phyloP scores from a whole-genome alignment of 2,329 filamentous ascomycete genomes.

The Diaporthe citri region DNA sequence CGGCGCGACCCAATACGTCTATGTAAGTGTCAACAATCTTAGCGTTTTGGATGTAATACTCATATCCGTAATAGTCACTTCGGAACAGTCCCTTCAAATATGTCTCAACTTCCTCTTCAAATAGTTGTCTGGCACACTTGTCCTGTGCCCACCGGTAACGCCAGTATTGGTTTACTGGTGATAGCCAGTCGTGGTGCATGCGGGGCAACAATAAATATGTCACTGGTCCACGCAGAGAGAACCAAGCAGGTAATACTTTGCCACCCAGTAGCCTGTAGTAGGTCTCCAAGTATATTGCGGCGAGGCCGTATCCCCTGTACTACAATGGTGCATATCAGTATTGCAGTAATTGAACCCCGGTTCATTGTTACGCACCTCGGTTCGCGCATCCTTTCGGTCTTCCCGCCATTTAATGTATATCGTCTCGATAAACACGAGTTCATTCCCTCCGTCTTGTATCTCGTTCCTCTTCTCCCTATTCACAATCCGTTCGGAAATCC shows the following conservation, averaged over 20 bases:
- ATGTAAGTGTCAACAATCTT: not conserved
- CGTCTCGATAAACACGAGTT: not conserved
- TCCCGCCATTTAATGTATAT: slow-evolving; percentile 11
- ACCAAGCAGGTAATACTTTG: not conserved
- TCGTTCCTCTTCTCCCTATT: not conserved
- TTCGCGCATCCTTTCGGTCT: not conserved
- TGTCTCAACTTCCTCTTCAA: not conserved
- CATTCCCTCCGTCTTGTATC: not conserved
- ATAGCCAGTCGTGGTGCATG: not conserved
- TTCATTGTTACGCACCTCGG: not conserved
- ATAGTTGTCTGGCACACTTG: fast-evolving
- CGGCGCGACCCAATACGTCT: not conserved
- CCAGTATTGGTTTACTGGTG: not conserved
- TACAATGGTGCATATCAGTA: not conserved
- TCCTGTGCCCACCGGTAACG: not conserved
- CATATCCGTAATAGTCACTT: not conserved
- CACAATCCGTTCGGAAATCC: not conserved
- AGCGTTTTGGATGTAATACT: not conserved
- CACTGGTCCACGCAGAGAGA: not conserved
- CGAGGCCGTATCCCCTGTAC: not conserved
- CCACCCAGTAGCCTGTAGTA: slow-evolving; percentile 7
- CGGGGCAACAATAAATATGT: not conserved
- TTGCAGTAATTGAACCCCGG: fast-evolving
- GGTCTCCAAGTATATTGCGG: not conserved
- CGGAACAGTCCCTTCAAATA: not conserved